Evolutionary conservation across 139 green algal species (phyloP).

Genomic region (Tetradesmus lagerheimii): DNA sequence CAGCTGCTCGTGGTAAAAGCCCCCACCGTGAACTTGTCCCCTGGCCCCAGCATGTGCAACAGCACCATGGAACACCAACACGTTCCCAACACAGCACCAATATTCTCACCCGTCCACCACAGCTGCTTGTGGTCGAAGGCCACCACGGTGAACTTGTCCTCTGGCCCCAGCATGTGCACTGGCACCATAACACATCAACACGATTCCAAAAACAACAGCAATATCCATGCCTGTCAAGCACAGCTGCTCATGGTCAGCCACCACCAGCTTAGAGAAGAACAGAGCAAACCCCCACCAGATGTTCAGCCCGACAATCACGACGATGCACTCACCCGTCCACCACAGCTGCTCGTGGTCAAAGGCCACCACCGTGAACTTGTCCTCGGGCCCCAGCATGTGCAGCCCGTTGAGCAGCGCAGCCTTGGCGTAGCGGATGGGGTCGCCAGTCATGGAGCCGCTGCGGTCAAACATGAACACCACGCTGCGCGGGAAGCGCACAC

Average conservation of each 20-base stretch:
- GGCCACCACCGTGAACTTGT: constrained; percentile 69
- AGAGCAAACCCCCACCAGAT: no score
- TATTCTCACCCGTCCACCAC: constrained; percentile 51
- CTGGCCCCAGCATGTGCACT: constrained; percentile 51
- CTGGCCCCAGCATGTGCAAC: no score
- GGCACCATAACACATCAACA: no score
- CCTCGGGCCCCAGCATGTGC: constrained; percentile 47
- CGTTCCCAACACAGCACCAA: background rate
- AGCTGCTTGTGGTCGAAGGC: constrained; percentile 75
- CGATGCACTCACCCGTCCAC: constrained; percentile 45
- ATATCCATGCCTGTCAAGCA: no score
- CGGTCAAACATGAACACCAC: constrained; percentile 75
- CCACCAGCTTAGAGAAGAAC: no score
- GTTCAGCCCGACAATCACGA: no score
- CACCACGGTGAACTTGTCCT: constrained; percentile 67
- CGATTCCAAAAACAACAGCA: no score
- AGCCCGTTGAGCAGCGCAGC: constrained; percentile 54
- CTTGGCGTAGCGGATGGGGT: constrained; percentile 50
- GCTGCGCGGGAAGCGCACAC: constrained; percentile 56
- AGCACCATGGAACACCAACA: background rate
- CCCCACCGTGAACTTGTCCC: constrained; percentile 69
- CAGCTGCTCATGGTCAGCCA: no score
- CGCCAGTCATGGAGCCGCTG: constrained; percentile 56
- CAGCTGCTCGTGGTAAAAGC: constrained; percentile 75
- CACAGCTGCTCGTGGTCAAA: constrained; percentile 75